Conservation (phyloP, 768 basidiomycete species). For the Lentinula sp. region DNA sequence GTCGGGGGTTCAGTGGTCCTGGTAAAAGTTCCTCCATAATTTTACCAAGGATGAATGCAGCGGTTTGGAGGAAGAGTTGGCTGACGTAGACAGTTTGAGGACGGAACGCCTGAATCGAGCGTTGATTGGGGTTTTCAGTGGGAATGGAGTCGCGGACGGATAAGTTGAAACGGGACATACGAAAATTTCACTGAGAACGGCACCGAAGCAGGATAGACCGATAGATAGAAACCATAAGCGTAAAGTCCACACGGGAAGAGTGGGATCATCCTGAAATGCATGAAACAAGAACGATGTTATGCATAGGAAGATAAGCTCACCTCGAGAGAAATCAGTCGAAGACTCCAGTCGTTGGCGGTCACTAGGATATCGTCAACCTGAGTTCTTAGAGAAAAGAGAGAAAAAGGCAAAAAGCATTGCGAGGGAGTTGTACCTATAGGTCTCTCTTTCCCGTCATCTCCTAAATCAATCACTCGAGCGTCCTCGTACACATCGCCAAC, state of each 20-base stretch:
- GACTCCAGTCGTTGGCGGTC: conserved; percentile 16
- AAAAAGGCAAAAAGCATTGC: not conserved
- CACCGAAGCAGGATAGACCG: conserved; percentile 23
- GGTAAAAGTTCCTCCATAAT: conserved; percentile 10
- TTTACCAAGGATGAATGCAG: conserved; percentile 10
- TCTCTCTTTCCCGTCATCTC: conserved; percentile 14
- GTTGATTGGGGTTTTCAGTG: conserved; percentile 15
- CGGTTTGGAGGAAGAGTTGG: conserved; percentile 13
- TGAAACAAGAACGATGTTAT: not conserved
- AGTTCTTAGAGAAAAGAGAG: not conserved
- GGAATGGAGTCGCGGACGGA: conserved; percentile 4
- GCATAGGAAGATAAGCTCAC: not conserved
- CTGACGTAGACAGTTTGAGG: conserved; percentile 22
- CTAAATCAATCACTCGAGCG: conserved; percentile 15
- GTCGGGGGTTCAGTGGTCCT: conserved; percentile 7
- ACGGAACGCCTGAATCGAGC: conserved; percentile 29
- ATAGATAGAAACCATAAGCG: conserved; percentile 20
- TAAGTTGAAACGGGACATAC: not conserved
- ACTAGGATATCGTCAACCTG: conserved; percentile 2
- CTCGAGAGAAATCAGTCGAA: conserved; percentile 19
- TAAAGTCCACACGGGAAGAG: conserved; percentile 23
- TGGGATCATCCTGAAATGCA: conserved; percentile 18
- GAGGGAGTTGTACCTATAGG: conserved; percentile 12
- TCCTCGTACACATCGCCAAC: conserved; percentile 18
- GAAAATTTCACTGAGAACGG: conserved; percentile 21